These are phyloP conservation scores for Talaromyces funiculosus DNA, from an alignment of 2,329 filamentous ascomycete genomes.

Conservation along the genomic window DNA sequence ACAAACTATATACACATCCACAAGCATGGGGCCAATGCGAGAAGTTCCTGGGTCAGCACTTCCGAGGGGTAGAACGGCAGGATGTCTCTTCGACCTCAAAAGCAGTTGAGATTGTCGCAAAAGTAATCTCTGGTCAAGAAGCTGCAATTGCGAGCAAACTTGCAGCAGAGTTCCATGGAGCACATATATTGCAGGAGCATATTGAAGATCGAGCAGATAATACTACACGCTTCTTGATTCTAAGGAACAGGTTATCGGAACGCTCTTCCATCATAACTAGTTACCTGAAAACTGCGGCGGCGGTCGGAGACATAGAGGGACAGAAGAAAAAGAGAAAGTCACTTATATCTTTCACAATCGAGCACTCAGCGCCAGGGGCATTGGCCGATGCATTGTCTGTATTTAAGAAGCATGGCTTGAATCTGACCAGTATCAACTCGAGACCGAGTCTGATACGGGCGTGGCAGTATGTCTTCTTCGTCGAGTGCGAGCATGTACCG, in stretches of 20 bases:
- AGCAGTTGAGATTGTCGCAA: slow-evolving; percentile 69
- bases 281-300: slow-evolving; percentile 15
- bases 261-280: slow-evolving; percentile 19
- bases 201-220: slow-evolving; percentile 46
- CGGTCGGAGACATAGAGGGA: background rate
- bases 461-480: slow-evolving; percentile 93
- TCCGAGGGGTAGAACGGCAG: slow-evolving; percentile 70
- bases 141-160: slow-evolving; percentile 75
- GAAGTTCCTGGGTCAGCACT: slow-evolving; percentile 62
- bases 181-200: slow-evolving; percentile 58
- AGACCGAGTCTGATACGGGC: slow-evolving; percentile 67
- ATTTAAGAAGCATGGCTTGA: slow-evolving; percentile 67
- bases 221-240: slow-evolving; percentile 44
- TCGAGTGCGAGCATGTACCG: slow-evolving; percentile 65
- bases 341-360: slow-evolving; percentile 75
- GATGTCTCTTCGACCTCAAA: slow-evolving; percentile 82
- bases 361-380: slow-evolving; percentile 72
- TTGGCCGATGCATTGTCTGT: slow-evolving; percentile 73
- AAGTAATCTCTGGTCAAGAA: slow-evolving; percentile 52
- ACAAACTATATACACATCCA: slow-evolving; percentile 82
- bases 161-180: slow-evolving; percentile 62
- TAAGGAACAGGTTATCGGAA: slow-evolving; percentile 32
- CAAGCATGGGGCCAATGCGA: slow-evolving; percentile 94
- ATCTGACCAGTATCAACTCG: slow-evolving; percentile 86
- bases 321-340: slow-evolving; percentile 51